Base-by-base conservation (phyloP, 2,329 filamentous ascomycete genomes). In the Cladosporium sp. region DNA sequence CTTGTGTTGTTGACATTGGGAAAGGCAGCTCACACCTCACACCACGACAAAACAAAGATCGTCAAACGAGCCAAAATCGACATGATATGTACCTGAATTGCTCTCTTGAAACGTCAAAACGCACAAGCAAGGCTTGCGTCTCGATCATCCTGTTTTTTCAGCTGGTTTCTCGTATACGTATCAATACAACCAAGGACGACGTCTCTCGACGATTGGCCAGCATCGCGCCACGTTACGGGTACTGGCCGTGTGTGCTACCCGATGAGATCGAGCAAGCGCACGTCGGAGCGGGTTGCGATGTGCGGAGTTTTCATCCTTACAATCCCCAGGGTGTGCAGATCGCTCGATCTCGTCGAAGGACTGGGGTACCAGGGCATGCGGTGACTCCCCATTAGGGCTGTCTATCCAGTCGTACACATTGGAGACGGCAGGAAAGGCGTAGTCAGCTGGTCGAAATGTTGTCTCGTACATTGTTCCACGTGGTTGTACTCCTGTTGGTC, bases 271-370 rank as follows among this genome's bases (percentile, higher is more conserved):
- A n/a, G 37, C 7, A 44, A 44, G 37, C 37, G 11, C 33, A 35
- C 1, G 35, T 16, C 8, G 69, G 71, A 2, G 73, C 71, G 33
- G 59, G 61, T 10, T 68, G 67, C 5, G 77, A 78, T 12, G 69
- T 33, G 52, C 52, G 14, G 28, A 55, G 29, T 6, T 18, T 21
- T 4, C 16, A 55, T 21, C 52, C 29, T 55, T 55, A 55, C 28
- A 29, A 31, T 5, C 12, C 28, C n/a, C 11, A n/a, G 52, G 52
- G 52, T 55, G n/a, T 33, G 52, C 7, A 21, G 28, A 33, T 33
- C n/a, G 26, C 29, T 7, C 31, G 28, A 21, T 16, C 28, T n/a
- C 10, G 14, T 28, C 26, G 29, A 31, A 31, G 28, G 50, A 18
- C 28, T 21, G 26, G 26, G 29, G 8, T 31, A 10, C 14, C 26